phyloP scores from a whole-genome alignment of 345 rosid genomes.

The Acer campestre region DNA sequence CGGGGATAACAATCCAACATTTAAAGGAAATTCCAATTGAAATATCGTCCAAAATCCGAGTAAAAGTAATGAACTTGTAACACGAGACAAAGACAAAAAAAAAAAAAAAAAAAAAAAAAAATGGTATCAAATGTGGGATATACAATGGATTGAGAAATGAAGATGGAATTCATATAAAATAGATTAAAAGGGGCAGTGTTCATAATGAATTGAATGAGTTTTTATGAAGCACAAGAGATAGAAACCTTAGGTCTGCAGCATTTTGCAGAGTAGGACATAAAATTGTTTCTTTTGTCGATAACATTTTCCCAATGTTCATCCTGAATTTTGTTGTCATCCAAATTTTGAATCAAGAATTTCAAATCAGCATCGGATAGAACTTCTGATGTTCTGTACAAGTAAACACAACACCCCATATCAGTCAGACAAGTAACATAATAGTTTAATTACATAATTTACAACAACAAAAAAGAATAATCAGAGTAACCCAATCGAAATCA shows the following conservation, averaged over 20 bases:
- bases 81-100: not conserved
- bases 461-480: too few relatives aligned
- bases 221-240: not conserved
- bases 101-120: too few relatives aligned
- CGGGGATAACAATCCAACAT: not conserved
- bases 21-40: conserved; percentile 14
- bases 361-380: conserved; percentile 69
- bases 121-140: not conserved
- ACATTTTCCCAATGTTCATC: conserved; percentile 67
- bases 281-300: conserved; percentile 51
- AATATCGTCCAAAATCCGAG: not conserved
- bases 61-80: not conserved
- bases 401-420: conserved; percentile 2
- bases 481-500: not conserved
- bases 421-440: too few relatives aligned
- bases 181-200: not conserved
- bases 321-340: conserved; percentile 40
- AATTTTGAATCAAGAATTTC: conserved; percentile 53
- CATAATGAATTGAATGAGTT: too few relatives aligned
- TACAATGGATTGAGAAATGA: not conserved
- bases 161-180: not conserved
- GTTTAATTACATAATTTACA: not conserved
- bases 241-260: conserved; percentile 73
- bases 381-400: conserved; percentile 44
- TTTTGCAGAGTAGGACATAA: conserved; percentile 60